phyloP scores from a whole-genome alignment of 331 rosid species.

The Quercus phellos region DNA sequence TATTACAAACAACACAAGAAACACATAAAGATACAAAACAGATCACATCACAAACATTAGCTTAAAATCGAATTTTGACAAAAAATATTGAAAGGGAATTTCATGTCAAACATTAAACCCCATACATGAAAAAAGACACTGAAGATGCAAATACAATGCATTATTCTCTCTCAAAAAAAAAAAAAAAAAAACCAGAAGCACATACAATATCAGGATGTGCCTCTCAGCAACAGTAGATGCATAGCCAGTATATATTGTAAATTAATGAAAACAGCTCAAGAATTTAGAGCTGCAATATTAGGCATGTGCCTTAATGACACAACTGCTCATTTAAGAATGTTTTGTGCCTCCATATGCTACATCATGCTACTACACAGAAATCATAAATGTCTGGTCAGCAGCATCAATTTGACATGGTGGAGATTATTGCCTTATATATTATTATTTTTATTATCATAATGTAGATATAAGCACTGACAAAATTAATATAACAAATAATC shows the following conservation, averaged over 20 bases:
- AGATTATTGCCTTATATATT: background rate
- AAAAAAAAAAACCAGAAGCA: background rate
- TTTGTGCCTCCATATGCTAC: background rate
- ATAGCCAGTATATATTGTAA: background rate
- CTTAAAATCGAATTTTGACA: slow-evolving; percentile 5
- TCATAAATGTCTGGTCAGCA: background rate
- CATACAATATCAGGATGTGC: background rate
- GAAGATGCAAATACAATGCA: slow-evolving; percentile 1
- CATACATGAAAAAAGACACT: background rate
- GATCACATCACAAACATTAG: background rate
- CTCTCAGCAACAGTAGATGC: background rate
- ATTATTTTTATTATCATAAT: background rate
- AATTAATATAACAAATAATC: background rate
- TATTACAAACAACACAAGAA: background rate
- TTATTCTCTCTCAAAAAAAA: background rate
- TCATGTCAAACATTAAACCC: slow-evolving; percentile 11
- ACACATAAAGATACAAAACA: background rate
- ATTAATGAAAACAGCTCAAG: background rate
- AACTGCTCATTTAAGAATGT: background rate
- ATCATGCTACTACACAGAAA: background rate
- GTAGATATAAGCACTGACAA: background rate
- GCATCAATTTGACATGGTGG: background rate
- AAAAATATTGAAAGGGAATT: slow-evolving; percentile 13
- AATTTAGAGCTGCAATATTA: no score
- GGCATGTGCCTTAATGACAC: background rate